These are phyloP conservation scores for Luffa aegyptiaca DNA, from an alignment of 306 rosid genomes.

Conservation along the genomic window DNA sequence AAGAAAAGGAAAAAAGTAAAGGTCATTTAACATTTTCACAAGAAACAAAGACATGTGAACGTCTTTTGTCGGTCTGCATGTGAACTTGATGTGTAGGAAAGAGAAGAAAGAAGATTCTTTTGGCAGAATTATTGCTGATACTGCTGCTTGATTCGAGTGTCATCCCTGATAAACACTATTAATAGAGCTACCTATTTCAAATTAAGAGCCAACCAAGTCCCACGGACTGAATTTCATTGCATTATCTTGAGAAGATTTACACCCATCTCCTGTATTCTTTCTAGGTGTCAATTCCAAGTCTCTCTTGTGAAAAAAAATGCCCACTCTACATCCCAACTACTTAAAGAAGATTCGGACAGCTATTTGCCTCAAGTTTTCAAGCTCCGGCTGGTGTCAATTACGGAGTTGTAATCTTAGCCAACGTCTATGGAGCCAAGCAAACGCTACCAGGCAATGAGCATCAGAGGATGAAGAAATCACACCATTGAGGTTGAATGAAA, in stretches of 20 bases:
- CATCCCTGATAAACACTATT: not conserved
- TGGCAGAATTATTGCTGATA: constrained; percentile 6
- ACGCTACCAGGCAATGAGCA: not conserved
- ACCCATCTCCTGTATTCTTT: not conserved
- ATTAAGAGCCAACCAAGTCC: not conserved
- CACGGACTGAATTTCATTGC: not conserved
- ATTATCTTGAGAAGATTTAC: not conserved
- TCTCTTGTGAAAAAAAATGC: not conserved
- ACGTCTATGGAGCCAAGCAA: not conserved
- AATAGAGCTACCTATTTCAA: not conserved
- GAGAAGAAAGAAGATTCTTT: constrained; percentile 9
- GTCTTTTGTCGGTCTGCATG: constrained; percentile 6
- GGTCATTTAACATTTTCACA: constrained; percentile 4
- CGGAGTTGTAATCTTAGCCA: not conserved
- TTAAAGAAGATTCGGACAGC: not conserved
- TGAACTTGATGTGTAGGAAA: constrained; percentile 10
- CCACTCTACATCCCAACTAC: not conserved
- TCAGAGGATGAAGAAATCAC: not conserved
- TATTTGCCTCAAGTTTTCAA: not conserved
- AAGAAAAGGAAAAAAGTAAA: not conserved
- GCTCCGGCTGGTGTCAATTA: not conserved
- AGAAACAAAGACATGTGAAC: constrained; percentile 10
- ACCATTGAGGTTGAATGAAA: not conserved
- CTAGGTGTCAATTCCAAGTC: not conserved
- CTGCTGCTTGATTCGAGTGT: constrained; percentile 10